These are phyloP conservation scores for Pholiota conissans DNA, from an alignment of 768 basidiomycete genomes.

Conservation along the genomic window DNA sequence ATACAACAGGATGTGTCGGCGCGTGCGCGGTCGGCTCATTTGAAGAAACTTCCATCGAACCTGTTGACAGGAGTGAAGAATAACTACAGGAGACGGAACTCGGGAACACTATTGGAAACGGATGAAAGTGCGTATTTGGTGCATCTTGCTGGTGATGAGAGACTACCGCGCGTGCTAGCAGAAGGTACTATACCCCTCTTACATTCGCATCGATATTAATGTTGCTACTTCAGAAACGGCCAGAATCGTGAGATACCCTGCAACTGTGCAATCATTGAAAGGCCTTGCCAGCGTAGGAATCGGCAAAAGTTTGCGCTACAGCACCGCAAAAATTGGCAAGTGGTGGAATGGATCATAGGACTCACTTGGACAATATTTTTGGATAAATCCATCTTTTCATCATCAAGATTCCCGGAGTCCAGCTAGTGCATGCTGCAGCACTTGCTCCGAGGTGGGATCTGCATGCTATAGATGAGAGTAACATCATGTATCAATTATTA, in stretches of 20 bases:
- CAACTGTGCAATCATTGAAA: conserved; percentile 82
- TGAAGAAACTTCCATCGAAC: conserved; percentile 76
- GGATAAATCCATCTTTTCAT: background rate
- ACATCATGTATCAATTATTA: conserved; percentile 10
- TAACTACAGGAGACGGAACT: conserved; percentile 41
- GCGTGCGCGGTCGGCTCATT: conserved; percentile 67
- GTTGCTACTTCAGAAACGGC: conserved; percentile 57
- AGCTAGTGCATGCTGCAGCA: background rate
- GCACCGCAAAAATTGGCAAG: conserved; percentile 76
- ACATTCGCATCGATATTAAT: background rate
- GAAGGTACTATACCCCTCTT: conserved; percentile 41
- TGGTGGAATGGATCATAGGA: conserved; percentile 62
- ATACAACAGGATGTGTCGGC: conserved; percentile 78
- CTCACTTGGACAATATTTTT: background rate
- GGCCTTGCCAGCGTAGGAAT: conserved; percentile 83
- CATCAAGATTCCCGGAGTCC: background rate
- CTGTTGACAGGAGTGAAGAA: conserved; percentile 58
- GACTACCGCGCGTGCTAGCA: conserved; percentile 50
- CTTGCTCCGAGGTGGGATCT: background rate
- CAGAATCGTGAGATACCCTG: conserved; percentile 78
- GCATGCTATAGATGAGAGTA: conserved; percentile 6
- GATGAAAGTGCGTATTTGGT: conserved; percentile 81
- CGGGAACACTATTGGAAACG: conserved; percentile 41
- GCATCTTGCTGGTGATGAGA: conserved; percentile 64
- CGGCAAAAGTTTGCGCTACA: conserved; percentile 76